These are phyloP conservation scores for Diaporthe aspalathi DNA, from an alignment of 2,329 filamentous ascomycete species.

Conservation along the genomic window DNA sequence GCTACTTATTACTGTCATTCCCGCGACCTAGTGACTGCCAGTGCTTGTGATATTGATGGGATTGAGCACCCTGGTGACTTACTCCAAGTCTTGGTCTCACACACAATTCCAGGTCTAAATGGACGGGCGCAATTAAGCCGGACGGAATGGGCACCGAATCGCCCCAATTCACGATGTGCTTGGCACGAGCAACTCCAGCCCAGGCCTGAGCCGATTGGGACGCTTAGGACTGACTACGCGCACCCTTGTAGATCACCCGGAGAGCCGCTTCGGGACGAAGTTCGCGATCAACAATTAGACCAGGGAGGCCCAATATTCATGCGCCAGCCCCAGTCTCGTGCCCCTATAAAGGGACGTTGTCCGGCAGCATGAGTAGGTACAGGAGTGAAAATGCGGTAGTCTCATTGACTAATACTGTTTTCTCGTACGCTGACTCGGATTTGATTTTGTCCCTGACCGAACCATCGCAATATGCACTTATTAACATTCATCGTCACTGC, in stretches of 20 bases:
- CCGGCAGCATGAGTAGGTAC: background rate
- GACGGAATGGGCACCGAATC: background rate
- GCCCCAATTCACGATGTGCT: conserved; percentile 8
- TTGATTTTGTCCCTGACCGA: background rate
- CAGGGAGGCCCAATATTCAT: background rate
- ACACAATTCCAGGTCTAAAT: conserved; percentile 2
- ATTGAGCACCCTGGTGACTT: background rate
- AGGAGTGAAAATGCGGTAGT: background rate
- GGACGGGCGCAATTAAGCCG: conserved; percentile 21
- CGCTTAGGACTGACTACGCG: conserved; percentile 17
- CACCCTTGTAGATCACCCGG: conserved; percentile 8
- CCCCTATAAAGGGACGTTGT: background rate
- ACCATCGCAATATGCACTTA: background rate
- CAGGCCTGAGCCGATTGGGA: conserved; percentile 27
- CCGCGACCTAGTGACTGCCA: background rate
- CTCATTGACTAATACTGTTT: background rate
- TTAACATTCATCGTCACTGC: background rate
- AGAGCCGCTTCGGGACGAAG: conserved; percentile 20
- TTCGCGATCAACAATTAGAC: conserved; percentile 1
- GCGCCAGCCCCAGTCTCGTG: background rate
- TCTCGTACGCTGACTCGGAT: background rate
- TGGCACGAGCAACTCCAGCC: conserved; percentile 19
- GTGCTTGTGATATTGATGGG: background rate
- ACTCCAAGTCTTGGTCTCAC: background rate
- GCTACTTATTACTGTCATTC: too few relatives aligned